These are phyloP conservation scores for Grosmannia clavigera DNA, from an alignment of 2,329 filamentous ascomycete genomes.

Conservation along the genomic window DNA sequence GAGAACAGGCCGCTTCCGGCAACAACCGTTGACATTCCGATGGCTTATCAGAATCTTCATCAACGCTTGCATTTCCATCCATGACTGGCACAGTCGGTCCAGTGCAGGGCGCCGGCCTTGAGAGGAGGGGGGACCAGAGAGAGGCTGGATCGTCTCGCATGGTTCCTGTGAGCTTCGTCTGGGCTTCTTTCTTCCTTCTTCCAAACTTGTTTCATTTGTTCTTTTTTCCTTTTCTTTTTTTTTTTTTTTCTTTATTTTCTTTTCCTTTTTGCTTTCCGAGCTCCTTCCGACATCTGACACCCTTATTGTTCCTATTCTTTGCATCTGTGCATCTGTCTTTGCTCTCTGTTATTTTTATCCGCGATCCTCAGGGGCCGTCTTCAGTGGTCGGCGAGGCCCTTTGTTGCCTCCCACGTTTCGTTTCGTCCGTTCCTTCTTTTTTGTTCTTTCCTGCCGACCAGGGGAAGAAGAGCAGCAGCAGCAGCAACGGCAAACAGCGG, in stretches of 20 bases:
- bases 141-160: too few species aligned
- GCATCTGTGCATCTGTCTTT: not conserved
- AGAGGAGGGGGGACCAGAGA: too few species aligned
- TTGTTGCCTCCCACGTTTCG: not conserved
- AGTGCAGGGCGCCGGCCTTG: not conserved
- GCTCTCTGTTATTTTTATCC: constrained; percentile 1
- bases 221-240: not conserved
- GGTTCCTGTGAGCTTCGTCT: too few species aligned
- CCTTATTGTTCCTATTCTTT: not conserved
- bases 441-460: not conserved
- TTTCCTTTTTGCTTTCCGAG: not conserved
- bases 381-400: not conserved
- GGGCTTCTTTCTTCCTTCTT: too few species aligned
- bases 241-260: not conserved
- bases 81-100: not conserved
- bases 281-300: not conserved
- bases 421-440: not conserved
- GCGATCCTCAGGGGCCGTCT: not conserved
- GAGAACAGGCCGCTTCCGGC: constrained; percentile 6
- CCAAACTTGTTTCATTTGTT: too few species aligned
- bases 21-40: constrained; percentile 6
- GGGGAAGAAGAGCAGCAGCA: not conserved
- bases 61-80: not conserved
- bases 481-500: not conserved
- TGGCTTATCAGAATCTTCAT: not conserved